These are phyloP conservation scores for Baudoinia panamericana DNA, from an alignment of 495 filamentous ascomycete genomes.

Conservation along the genomic window DNA sequence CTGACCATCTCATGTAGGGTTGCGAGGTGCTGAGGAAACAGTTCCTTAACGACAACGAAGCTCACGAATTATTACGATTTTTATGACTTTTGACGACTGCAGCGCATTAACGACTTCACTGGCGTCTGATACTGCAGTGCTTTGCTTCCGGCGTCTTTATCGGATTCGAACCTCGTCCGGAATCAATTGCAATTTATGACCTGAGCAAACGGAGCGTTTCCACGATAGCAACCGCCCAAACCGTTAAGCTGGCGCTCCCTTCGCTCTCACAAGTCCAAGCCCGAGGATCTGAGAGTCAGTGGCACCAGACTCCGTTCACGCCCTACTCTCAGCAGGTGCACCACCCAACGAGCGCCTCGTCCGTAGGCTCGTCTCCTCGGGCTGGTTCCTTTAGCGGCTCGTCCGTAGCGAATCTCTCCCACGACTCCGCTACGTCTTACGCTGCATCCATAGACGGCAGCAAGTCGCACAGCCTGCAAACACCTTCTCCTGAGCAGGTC, in stretches of 20 bases:
- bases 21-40: no score
- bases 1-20: no score
- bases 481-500: constrained; percentile 36
- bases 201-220: no score
- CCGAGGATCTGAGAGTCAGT: constrained; percentile 74
- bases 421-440: constrained; percentile 33
- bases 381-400: constrained; percentile 51
- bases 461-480: constrained; percentile 31
- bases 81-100: constrained; percentile 17
- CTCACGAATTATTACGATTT: constrained; percentile 20
- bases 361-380: constrained; percentile 57
- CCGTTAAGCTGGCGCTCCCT: constrained; percentile 98
- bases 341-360: constrained; percentile 37
- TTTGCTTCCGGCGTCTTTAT: constrained; percentile 5
- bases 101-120: constrained; percentile 15
- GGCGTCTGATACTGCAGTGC: constrained; percentile 6
- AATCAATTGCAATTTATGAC: no score
- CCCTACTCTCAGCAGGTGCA: constrained; percentile 60
- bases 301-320: constrained; percentile 57
- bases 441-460: constrained; percentile 40
- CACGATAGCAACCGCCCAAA: no score
- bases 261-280: constrained; percentile 81
- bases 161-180: no score
- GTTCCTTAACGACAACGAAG: no score
- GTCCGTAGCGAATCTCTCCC: constrained; percentile 26